Evolutionary conservation across 148 eudicot genomes (phyloP), one percentile per base, ranked within the genome.

Genomic region (Spergularia bocconei): DNA sequence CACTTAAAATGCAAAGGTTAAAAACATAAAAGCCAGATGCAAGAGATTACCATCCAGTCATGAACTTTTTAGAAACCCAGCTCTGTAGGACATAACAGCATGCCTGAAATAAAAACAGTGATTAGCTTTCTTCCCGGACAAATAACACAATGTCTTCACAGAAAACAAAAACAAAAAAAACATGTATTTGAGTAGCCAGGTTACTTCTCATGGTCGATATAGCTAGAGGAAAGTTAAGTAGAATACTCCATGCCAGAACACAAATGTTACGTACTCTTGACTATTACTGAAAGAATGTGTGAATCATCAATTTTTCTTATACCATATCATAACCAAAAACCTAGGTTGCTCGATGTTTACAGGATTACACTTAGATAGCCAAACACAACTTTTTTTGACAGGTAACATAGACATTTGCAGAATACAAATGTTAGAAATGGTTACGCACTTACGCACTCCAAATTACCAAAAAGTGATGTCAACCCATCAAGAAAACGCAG

Each of bases 71-170:
- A 19, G 91, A 88, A 21, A 86, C 81, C 91, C 91, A 88, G 67
- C 91, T 88, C 79, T 88, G 91, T 39, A 88, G 88, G 50, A 88
- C 85, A 82, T 79, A 88, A 70, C 85, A 88, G 79, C 91, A 86
- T 19, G 91, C 91, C 91, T 88, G 86, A 48, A 41, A 72, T 57
- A 36, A 47, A 53, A 50, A 33, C 7, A 13, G 48, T 16, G 36
- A 65, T 65, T 13, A 75, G 6, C 19, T 15, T 21, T 8, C 44
- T 6, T 53, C 6, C 6, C 10, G 62, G 11, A 36, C 1, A 5
- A 14, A 16, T 19, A 59, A 59, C 19, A 59, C 63, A 19, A 19
- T 59, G 41, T 33, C 15, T 16, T 2, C 63, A 59, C 29, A 59
- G 0, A 20, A 59, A 59, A n/a, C 13, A 11, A 16, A 59, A 19